phyloP scores from a whole-genome alignment of 2,329 filamentous ascomycete species.

The Ceratocystis variospora region DNA sequence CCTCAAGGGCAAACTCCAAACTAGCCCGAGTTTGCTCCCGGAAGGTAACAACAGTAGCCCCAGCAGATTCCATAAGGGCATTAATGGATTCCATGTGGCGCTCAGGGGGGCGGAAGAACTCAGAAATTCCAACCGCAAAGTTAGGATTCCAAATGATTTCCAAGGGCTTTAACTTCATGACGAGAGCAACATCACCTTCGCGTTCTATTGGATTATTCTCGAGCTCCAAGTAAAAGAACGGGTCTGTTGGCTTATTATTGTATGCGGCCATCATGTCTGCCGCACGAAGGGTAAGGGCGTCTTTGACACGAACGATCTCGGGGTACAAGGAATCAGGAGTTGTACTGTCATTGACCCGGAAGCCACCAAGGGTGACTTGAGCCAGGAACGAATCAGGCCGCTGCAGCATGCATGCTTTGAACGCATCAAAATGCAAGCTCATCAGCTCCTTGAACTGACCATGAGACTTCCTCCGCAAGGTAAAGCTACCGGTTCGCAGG shows the following conservation, averaged over 20 bases:
- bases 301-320: constrained; percentile 92
- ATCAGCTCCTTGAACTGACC: constrained; percentile 56
- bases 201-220: constrained; percentile 92
- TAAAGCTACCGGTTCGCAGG: constrained; percentile 92
- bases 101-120: constrained; percentile 93
- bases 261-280: not conserved
- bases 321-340: constrained; percentile 82
- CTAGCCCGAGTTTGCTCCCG: constrained; percentile 91
- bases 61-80: constrained; percentile 87
- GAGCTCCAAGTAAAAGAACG: constrained; percentile 83
- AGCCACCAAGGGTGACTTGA: constrained; percentile 77
- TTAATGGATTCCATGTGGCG: constrained; percentile 97
- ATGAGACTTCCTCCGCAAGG: constrained; percentile 72
- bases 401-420: constrained; percentile 79
- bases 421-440: constrained; percentile 85
- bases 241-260: constrained; percentile 35
- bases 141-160: constrained; percentile 97
- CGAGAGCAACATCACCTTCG: constrained; percentile 79
- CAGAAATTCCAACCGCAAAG: constrained; percentile 77
- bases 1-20: constrained; percentile 87
- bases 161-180: constrained; percentile 82
- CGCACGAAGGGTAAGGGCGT: constrained; percentile 40
- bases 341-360: constrained; percentile 91
- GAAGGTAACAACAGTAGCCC: constrained; percentile 87
- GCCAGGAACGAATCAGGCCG: constrained; percentile 81